These are phyloP conservation scores for Lecanicillium sp. DNA, from an alignment of 2,329 filamentous ascomycete species.

Conservation along the genomic window DNA sequence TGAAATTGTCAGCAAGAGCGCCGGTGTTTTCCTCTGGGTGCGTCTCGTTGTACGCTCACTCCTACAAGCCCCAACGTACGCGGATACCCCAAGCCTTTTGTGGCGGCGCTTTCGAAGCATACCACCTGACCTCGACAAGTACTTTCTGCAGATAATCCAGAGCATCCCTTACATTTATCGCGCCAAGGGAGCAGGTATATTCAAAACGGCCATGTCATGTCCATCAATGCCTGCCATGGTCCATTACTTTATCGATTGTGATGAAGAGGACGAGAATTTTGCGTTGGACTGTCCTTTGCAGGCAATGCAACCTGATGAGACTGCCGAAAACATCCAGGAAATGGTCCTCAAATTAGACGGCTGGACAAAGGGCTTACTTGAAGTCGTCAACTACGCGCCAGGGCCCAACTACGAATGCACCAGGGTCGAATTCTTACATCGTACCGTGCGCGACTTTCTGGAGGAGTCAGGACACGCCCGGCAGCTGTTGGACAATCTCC, in stretches of 20 bases:
- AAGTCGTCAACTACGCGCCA: neutral
- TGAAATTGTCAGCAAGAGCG: conserved; percentile 2
- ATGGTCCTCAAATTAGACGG: no score
- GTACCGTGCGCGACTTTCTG: conserved; percentile 5
- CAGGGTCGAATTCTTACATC: conserved; percentile 6
- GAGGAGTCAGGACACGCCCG: no score
- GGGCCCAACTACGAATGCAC: neutral
- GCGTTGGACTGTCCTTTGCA: neutral
- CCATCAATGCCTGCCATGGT: neutral
- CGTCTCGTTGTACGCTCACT: conserved; percentile 4
- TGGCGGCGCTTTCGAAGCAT: neutral
- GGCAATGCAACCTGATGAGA: no score
- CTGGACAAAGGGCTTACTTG: neutral
- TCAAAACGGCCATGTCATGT: conserved; percentile 3
- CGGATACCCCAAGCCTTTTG: conserved; percentile 1
- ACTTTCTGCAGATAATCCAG: conserved; percentile 6
- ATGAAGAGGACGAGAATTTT: conserved; percentile 3
- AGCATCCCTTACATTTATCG: conserved; percentile 5
- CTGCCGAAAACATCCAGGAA: no score
- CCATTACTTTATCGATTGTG: conserved; percentile 3
- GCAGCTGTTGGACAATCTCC: no score
- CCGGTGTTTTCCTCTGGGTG: conserved; percentile 10
- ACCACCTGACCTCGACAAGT: conserved; percentile 4
- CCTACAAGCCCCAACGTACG: conserved; percentile 4
- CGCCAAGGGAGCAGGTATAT: conserved; percentile 5